A percentile compares a stretch with the other conserved stretches of the same genome.
These are phyloP conservation scores for Sphagnurus paluster DNA, from an alignment of 1,284 basidiomycete genomes.

Conservation along the genomic window DNA sequence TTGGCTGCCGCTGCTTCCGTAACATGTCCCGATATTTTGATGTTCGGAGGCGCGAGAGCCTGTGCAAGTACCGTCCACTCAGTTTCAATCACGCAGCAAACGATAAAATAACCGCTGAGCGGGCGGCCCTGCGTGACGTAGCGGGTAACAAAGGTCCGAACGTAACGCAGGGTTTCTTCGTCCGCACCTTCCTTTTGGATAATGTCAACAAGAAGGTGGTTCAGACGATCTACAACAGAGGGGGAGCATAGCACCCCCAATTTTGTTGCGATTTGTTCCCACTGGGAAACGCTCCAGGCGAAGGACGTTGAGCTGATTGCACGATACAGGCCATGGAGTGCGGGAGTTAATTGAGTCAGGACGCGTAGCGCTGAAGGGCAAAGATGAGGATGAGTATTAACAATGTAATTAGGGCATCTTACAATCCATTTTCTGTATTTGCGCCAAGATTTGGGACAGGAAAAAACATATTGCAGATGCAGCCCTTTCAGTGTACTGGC, in stretches of 20 bases:
- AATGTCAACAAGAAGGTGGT: slow-evolving; percentile 64
- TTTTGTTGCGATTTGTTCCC: slow-evolving; percentile 56
- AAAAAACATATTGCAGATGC: slow-evolving; percentile 62
- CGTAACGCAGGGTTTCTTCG: slow-evolving; percentile 51
- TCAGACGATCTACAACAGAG: slow-evolving; percentile 65
- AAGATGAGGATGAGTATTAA: slow-evolving; percentile 2
- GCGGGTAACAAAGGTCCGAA: slow-evolving; percentile 73
- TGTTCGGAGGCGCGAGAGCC: slow-evolving; percentile 51
- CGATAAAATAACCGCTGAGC: slow-evolving; percentile 84
- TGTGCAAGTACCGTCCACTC: slow-evolving; percentile 85
- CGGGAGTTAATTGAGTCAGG: slow-evolving; percentile 76
- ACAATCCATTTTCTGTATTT: slow-evolving; percentile 58
- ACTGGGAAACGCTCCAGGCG: slow-evolving; percentile 71
- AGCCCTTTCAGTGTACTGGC: slow-evolving; percentile 46
- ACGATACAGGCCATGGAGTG: slow-evolving; percentile 85
- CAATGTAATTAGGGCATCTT: slow-evolving; percentile 24
- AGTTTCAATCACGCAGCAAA: slow-evolving; percentile 83
- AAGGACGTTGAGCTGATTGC: slow-evolving; percentile 80
- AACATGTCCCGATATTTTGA: slow-evolving; percentile 33
- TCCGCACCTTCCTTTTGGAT: slow-evolving; percentile 55
- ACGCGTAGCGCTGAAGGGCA: slow-evolving; percentile 58
- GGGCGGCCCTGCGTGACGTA: slow-evolving; percentile 78
- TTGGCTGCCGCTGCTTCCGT: slow-evolving; percentile 80
- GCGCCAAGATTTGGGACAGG: slow-evolving; percentile 55
- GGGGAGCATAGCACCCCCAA: slow-evolving; percentile 61